A percentile compares a stretch with the other conserved stretches of the same genome.
Evolutionary conservation across 108 stramenopile genomes (phyloP).

Genomic region (Discostella pseudostelligera): DNA sequence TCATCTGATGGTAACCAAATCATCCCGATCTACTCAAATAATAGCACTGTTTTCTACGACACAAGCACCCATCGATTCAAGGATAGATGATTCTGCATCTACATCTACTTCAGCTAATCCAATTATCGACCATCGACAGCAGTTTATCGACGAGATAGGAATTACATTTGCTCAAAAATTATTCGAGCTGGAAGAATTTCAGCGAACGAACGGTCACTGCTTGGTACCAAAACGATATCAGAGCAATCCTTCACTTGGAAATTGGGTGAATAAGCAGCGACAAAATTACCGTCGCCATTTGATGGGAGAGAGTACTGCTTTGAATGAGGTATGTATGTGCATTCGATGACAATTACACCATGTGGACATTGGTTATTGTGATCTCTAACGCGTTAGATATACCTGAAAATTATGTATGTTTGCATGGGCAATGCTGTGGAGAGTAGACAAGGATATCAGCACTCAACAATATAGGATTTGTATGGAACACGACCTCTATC

Average conservation of each 20-base stretch:
- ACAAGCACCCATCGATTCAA: background rate
- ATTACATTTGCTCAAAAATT: slow-evolving; percentile 35
- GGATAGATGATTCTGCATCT: background rate
- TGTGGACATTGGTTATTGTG: too few species aligned
- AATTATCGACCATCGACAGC: background rate
- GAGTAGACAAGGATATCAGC: slow-evolving; percentile 21
- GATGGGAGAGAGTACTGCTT: slow-evolving; percentile 28
- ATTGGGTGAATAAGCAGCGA: slow-evolving; percentile 69
- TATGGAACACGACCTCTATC: slow-evolving; percentile 33
- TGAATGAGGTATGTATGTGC: slow-evolving; percentile 24
- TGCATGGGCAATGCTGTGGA: background rate
- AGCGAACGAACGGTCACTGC: slow-evolving; percentile 45
- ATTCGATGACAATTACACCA: too few species aligned
- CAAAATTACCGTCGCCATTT: slow-evolving; percentile 50
- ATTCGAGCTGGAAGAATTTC: slow-evolving; percentile 38
- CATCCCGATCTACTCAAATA: background rate
- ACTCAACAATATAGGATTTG: slow-evolving; percentile 36
- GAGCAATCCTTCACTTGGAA: slow-evolving; percentile 56
- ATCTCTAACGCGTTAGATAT: too few species aligned
- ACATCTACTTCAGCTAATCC: background rate
- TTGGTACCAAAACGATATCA: slow-evolving; percentile 60
- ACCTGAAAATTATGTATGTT: too few species aligned
- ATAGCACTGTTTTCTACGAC: background rate
- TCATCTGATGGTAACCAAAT: background rate
- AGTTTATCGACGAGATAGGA: slow-evolving; percentile 18